Base-by-base conservation (phyloP, 768 basidiomycete genomes). In the Hygrocybe coccinea region DNA sequence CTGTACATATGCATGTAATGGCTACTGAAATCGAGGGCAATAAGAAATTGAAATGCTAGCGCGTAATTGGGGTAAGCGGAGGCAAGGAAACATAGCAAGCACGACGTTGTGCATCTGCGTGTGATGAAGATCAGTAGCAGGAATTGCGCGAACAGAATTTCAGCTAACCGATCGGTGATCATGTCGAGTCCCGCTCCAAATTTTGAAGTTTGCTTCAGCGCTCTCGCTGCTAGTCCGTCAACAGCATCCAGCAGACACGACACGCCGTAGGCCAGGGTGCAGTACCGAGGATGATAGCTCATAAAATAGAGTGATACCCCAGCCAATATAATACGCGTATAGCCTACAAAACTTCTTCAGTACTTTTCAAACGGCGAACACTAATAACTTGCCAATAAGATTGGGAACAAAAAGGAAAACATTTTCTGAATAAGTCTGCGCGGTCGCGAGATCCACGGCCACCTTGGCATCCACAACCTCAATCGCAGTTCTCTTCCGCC, bases 1-100 rank as follows among this genome's bases (percentile, higher is more conserved):
- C 95, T 97, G 71, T 97, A 97, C 97, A 98, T 99, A 71, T 98
- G 97, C 84, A 98, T 97, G 73, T 98, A 98, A 72, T 98, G 97
- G 62, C 92, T 95, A 63, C 89, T 87, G 69, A 99, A 99, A 70
- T 99, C 97, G 55, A 99, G 83, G 0, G 95, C 84, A 71, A 99
- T 99, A 58, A 99, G 83, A 74, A 91, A 87, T 71, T 97, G 93
- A 77, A 99, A 97, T 49, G 85, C 64, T 34, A 95, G 74, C 2
- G 95, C 89, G 59, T 77, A 91, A n/a, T 72, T 64, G 3, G 94
- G 93, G 74, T 97, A 98, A 50, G 83, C 91, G 9, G 87, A 87
- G 15, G 94, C 84, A 34, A 99, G 83, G 76, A 94, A 97, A 70
- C 92, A 95, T 24, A 99, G 78, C 51, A 99, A 78, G 68, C 95